phyloP scores from a whole-genome alignment of 176 grass and related monocot species.

The Luzula sylvatica region DNA sequence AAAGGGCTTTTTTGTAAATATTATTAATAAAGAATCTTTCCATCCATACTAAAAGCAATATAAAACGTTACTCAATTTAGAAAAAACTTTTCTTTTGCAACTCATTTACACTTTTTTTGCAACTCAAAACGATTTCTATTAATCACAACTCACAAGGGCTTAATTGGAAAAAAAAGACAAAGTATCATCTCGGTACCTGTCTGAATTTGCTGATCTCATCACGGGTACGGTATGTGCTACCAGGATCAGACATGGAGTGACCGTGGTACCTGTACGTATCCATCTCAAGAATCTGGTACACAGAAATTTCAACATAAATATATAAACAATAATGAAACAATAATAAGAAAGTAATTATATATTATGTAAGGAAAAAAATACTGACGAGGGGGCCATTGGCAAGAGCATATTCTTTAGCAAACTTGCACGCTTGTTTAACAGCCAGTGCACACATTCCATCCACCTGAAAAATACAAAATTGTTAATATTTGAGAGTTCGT shows the following conservation, averaged over 20 bases:
- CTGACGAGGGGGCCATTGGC: conserved; percentile 81
- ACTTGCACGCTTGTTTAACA: conserved; percentile 84
- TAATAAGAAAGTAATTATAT: no score
- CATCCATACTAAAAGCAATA: no score
- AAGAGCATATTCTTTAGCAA: conserved; percentile 69
- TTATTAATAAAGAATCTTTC: no score
- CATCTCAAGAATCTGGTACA: conserved; percentile 95
- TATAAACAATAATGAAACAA: no score
- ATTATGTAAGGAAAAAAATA: not conserved
- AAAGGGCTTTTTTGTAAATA: no score
- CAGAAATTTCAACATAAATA: no score
- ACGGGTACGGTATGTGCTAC: conserved; percentile 76
- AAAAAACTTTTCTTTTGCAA: no score
- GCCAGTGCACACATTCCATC: conserved; percentile 93
- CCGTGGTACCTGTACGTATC: conserved; percentile 93
- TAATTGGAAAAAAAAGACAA: not conserved
- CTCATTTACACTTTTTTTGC: no score
- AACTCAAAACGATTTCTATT: not conserved
- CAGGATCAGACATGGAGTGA: conserved; percentile 88
- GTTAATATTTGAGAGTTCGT: no score
- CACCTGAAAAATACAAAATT: conserved; percentile 43
- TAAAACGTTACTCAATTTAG: no score
- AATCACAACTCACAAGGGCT: not conserved
- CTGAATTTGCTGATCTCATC: conserved; percentile 62
- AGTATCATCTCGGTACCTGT: conserved; percentile 50